Percentiles rank a stretch among this genome's conserved stretches.
Evolutionary conservation across 305 asterid species (phyloP).

Genomic region (Rubia peregrina): DNA sequence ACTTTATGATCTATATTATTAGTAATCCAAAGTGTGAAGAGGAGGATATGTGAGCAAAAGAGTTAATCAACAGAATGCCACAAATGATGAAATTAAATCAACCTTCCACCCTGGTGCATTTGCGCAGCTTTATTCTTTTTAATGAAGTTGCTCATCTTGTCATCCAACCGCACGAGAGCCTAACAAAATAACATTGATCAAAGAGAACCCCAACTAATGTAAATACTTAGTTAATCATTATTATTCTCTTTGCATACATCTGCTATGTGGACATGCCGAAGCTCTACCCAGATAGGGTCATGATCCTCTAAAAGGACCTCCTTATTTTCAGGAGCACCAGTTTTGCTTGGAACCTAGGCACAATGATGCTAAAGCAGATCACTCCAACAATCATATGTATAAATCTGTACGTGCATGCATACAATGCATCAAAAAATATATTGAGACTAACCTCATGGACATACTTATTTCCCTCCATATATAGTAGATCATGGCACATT

Average conservation of each 20-base stretch:
- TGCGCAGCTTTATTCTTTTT: constrained; percentile 96
- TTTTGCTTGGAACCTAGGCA: constrained; percentile 78
- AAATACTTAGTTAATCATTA: constrained; percentile 13
- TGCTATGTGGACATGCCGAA: constrained; percentile 97
- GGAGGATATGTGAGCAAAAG: neutral
- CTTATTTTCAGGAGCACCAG: constrained; percentile 77
- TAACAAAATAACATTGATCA: constrained; percentile 38
- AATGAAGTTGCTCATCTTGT: constrained; percentile 93
- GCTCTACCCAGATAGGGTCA: constrained; percentile 99
- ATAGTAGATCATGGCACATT: constrained; percentile 93
- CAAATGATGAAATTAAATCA: constrained; percentile 24
- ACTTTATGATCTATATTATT: neutral
- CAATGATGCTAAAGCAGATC: constrained; percentile 20
- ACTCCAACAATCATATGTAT: constrained; percentile 10
- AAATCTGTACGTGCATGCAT: neutral
- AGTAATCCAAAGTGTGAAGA: neutral
- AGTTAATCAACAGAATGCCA: constrained; percentile 19
- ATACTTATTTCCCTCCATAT: constrained; percentile 96
- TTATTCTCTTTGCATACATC: constrained; percentile 55
- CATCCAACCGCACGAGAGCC: constrained; percentile 93
- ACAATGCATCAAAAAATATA: constrained; percentile 11
- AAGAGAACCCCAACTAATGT: constrained; percentile 12
- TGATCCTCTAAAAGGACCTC: constrained; percentile 98
- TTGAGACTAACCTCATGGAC: constrained; percentile 71
- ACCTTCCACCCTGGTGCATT: constrained; percentile 92